Evolutionary conservation across 1,284 basidiomycete species (phyloP), one percentile per base, ranked within the genome.

Genomic region (Cronartium ribicola): DNA sequence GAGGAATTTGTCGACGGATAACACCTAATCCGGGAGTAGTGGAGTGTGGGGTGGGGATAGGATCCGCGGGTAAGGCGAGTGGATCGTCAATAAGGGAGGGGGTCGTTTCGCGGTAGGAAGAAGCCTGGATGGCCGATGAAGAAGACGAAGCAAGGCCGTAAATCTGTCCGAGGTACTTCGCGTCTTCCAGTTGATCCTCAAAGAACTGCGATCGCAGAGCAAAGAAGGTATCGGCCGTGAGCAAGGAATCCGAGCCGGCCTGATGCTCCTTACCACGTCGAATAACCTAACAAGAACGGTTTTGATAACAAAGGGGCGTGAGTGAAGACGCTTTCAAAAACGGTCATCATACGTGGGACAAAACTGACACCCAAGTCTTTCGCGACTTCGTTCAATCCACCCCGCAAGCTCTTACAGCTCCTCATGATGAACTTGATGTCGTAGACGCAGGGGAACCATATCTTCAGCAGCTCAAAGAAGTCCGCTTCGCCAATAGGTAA

Each of bases 341-440:
- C 11, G 10, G 64, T 29, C 14, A 1, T 36, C 39, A 10, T 20
- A n/a, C 55, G 43, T 51, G n/a, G 11, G n/a, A 60, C 29, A 20
- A n/a, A 41, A 71, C 68, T 36, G 29, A 71, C 68, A 17, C 61
- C 61, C 66, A 91, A 88, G 81, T 93, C 92, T 78, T 98, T 94
- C 57, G 95, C 94, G 37, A 98, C 90, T 78, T 98, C 94, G 82
- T 98, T 93, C 75, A 99, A 83, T 4, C 94, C 93, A 20, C 94
- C 95, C 81, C 95, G 93, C 78, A 97, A 85, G 48, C 88, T 88
- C 82, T 95, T 95, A 85, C 91, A 82, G 84, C 87, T 81, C 68
- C 93, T 88, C 88, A 96, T 93, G 81, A 99, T 88, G 83, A 90
- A 94, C 83, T 98, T 98, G 85, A 98, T 93, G 82, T 99, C 95